phyloP scores from a whole-genome alignment of 1,284 basidiomycete species.

The Puccinia novopanici region DNA sequence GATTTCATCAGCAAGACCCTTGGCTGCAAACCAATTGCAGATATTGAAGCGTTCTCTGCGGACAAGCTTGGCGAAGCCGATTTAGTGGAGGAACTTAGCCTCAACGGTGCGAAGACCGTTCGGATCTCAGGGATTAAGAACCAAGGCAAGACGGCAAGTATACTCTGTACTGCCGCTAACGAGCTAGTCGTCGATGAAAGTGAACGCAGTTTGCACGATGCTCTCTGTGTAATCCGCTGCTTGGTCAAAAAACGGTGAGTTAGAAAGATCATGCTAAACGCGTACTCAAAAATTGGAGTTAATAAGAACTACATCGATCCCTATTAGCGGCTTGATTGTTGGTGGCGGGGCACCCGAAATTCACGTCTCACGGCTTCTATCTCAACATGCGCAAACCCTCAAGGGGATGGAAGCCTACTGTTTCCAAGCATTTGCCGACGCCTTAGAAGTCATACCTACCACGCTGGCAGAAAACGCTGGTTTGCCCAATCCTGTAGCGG shows the following conservation, averaged over 20 bases:
- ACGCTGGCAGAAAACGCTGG: slow-evolving; percentile 98
- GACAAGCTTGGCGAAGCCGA: slow-evolving; percentile 98
- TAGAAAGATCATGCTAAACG: neutral
- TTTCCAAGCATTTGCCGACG: slow-evolving; percentile 97
- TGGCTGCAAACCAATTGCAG: slow-evolving; percentile 92
- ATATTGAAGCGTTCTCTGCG: slow-evolving; percentile 97
- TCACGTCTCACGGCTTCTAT: slow-evolving; percentile 89
- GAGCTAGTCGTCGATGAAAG: slow-evolving; percentile 93
- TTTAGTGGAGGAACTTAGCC: slow-evolving; percentile 84
- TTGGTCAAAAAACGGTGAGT: slow-evolving; percentile 93
- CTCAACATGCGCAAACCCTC: slow-evolving; percentile 87
- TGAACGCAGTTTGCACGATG: slow-evolving; percentile 95
- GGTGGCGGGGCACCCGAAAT: slow-evolving; percentile 98
- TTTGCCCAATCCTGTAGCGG: slow-evolving; percentile 86
- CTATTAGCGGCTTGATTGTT: slow-evolving; percentile 82
- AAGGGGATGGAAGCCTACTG: slow-evolving; percentile 99
- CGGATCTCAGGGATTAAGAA: slow-evolving; percentile 94
- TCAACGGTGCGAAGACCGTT: slow-evolving; percentile 86
- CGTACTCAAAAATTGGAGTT: neutral
- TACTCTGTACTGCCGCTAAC: slow-evolving; percentile 94
- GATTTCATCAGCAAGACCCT: slow-evolving; percentile 94
- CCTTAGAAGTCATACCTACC: slow-evolving; percentile 95
- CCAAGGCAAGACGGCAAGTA: slow-evolving; percentile 88
- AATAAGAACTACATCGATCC: slow-evolving; percentile 17
- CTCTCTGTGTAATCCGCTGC: slow-evolving; percentile 95